These are phyloP conservation scores for Glonium stellatum DNA, from an alignment of 495 filamentous ascomycete species.

Conservation along the genomic window DNA sequence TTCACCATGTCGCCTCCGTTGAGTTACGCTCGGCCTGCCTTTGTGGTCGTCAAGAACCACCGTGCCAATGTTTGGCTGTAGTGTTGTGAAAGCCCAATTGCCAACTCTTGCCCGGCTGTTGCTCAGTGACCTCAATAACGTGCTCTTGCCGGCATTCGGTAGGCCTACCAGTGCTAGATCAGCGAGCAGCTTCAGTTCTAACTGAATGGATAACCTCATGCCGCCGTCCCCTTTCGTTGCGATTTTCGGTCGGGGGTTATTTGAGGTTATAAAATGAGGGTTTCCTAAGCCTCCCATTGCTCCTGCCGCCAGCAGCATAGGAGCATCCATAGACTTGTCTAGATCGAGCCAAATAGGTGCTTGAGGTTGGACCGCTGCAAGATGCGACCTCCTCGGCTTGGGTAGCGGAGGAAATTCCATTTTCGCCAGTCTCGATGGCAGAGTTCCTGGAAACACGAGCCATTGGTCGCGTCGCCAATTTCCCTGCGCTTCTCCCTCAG, in stretches of 20 bases:
- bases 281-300: conserved; percentile 88
- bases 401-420: conserved; percentile 55
- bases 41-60: conserved; percentile 79
- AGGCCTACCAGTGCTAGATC: conserved; percentile 92
- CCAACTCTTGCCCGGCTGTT: conserved; percentile 82
- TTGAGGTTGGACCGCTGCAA: conserved; percentile 56
- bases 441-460: conserved; percentile 64
- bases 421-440: conserved; percentile 56
- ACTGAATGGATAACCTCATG: conserved; percentile 68
- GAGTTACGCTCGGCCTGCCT: conserved; percentile 51
- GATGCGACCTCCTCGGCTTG: conserved; percentile 47
- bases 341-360: conserved; percentile 76
- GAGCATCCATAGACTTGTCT: conserved; percentile 67
- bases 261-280: conserved; percentile 75
- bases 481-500: conserved; percentile 12
- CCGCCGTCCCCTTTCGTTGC: conserved; percentile 80
- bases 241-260: conserved; percentile 66
- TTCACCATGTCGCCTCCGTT: conserved; percentile 32
- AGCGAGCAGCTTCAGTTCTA: conserved; percentile 90
- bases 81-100: conserved; percentile 93
- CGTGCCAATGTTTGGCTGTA: conserved; percentile 90
- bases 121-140: conserved; percentile 77
- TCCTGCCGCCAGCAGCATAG: conserved; percentile 84
- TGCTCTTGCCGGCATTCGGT: conserved; percentile 95
- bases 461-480: conserved; percentile 57